These are phyloP conservation scores for Tilletia walkeri DNA, from an alignment of 1,284 basidiomycete species.

Conservation along the genomic window DNA sequence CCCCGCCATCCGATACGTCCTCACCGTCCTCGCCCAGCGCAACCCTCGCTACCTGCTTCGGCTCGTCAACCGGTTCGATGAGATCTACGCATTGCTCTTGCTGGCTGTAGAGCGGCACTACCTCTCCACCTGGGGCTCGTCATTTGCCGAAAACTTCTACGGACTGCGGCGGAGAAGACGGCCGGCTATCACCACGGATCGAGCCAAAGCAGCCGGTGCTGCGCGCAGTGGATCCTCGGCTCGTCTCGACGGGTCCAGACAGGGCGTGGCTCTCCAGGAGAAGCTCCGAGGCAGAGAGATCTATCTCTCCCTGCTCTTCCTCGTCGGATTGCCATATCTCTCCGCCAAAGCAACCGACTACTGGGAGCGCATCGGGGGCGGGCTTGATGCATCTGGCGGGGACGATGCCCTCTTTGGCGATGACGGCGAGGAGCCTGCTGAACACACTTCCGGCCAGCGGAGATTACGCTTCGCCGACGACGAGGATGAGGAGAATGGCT, in stretches of 20 bases:
- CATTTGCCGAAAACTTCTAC: slow-evolving; percentile 90
- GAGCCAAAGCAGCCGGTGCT: slow-evolving; percentile 20
- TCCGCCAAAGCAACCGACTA: slow-evolving; percentile 84
- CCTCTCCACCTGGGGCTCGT: slow-evolving; percentile 76
- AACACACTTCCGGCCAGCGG: not conserved
- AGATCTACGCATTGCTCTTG: slow-evolving; percentile 87
- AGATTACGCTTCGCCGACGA: slow-evolving; percentile 12
- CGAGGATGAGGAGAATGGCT: not conserved
- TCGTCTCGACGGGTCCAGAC: not conserved
- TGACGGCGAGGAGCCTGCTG: slow-evolving; percentile 21
- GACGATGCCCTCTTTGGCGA: slow-evolving; percentile 61
- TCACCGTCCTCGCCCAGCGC: slow-evolving; percentile 86
- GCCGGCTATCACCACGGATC: slow-evolving; percentile 59
- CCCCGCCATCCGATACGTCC: slow-evolving; percentile 89
- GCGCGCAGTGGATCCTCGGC: not conserved
- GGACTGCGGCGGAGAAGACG: slow-evolving; percentile 75
- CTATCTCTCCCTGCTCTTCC: slow-evolving; percentile 27
- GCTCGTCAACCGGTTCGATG: slow-evolving; percentile 91
- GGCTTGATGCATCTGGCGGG: slow-evolving; percentile 60
- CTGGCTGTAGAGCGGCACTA: slow-evolving; percentile 86
- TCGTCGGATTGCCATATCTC: slow-evolving; percentile 86
- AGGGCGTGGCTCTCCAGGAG: slow-evolving; percentile 26
- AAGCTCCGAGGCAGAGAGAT: slow-evolving; percentile 33
- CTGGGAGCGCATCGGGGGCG: slow-evolving; percentile 85
- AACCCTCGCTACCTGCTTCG: slow-evolving; percentile 89